A percentile compares a stretch with the other conserved stretches of the same genome.
phyloP scores from a whole-genome alignment of 768 basidiomycete genomes.

The Tylopilus cervinicoccineus region DNA sequence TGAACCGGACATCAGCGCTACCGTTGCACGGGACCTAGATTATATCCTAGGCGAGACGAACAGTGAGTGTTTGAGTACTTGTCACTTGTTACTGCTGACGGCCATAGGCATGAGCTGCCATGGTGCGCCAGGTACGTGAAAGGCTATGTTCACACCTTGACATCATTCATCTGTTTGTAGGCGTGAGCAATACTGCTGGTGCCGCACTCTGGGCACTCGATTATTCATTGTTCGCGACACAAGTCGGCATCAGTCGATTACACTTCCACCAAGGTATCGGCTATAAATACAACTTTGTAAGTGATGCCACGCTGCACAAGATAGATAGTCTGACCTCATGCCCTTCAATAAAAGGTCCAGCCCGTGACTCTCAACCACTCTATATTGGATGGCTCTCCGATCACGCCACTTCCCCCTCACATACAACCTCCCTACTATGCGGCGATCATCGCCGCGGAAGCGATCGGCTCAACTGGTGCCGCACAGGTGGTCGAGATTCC shows the following conservation, averaged over 20 bases:
- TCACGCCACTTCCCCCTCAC: slow-evolving; percentile 53
- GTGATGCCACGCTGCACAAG: background rate
- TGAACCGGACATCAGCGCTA: slow-evolving; percentile 50
- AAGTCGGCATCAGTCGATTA: slow-evolving; percentile 49
- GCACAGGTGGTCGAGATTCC: slow-evolving; percentile 45
- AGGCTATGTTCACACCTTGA: background rate
- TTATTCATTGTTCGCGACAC: slow-evolving; percentile 56
- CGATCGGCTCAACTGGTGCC: slow-evolving; percentile 45
- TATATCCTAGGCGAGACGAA: slow-evolving; percentile 66
- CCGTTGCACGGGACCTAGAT: slow-evolving; percentile 40
- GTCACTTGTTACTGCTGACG: slow-evolving; percentile 2
- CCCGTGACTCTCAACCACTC: slow-evolving; percentile 56
- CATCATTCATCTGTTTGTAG: slow-evolving; percentile 25
- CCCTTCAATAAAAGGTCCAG: slow-evolving; percentile 47
- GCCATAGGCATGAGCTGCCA: slow-evolving; percentile 33
- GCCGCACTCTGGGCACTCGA: slow-evolving; percentile 68
- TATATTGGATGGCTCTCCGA: slow-evolving; percentile 49
- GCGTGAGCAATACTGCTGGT: slow-evolving; percentile 67
- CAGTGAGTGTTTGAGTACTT: slow-evolving; percentile 39
- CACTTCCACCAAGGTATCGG: slow-evolving; percentile 69
- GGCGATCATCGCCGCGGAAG: slow-evolving; percentile 56
- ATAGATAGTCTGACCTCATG: background rate
- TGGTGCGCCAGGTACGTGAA: slow-evolving; percentile 29
- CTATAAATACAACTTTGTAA: slow-evolving; percentile 65
- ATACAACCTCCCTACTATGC: slow-evolving; percentile 67